Evolutionary conservation across 176 grass and related monocot genomes (phyloP).

Genomic region (Dactylis glomerata): DNA sequence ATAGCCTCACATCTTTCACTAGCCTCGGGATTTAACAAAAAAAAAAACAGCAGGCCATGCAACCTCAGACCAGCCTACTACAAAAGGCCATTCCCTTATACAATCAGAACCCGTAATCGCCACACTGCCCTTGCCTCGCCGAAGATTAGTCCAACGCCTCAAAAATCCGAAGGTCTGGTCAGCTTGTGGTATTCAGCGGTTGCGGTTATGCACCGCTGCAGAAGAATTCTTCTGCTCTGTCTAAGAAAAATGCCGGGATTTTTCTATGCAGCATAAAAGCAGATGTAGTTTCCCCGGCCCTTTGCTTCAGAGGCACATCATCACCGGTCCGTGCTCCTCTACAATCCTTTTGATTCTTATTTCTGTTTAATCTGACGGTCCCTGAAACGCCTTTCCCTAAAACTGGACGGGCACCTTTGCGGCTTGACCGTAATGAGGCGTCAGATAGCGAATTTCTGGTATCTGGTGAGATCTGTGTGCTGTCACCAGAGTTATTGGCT

Average conservation of each 20-base stretch:
- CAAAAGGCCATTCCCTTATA: not conserved
- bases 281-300: conserved; percentile 56
- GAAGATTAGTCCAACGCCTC: not conserved
- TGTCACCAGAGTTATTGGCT: conserved; percentile 45
- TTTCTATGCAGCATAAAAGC: conserved; percentile 80
- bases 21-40: conserved; percentile 2
- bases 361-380: conserved; percentile 49
- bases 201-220: conserved; percentile 41
- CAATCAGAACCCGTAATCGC: not conserved
- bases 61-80: not conserved
- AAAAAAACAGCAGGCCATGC: not conserved
- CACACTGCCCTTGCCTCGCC: not conserved
- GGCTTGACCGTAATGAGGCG: conserved; percentile 48
- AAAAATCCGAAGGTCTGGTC: conserved; percentile 12
- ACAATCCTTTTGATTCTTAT: conserved; percentile 65
- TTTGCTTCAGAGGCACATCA: conserved; percentile 62
- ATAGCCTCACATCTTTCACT: not conserved
- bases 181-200: not conserved
- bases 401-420: conserved; percentile 49
- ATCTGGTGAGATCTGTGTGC: conserved; percentile 41
- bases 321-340: conserved; percentile 57
- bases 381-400: conserved; percentile 54
- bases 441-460: conserved; percentile 53
- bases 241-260: conserved; percentile 84
- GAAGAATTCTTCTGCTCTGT: conserved; percentile 89